These are phyloP conservation scores for Aureobasidium sp. DNA, from an alignment of 2,329 filamentous ascomycete species.

Conservation along the genomic window DNA sequence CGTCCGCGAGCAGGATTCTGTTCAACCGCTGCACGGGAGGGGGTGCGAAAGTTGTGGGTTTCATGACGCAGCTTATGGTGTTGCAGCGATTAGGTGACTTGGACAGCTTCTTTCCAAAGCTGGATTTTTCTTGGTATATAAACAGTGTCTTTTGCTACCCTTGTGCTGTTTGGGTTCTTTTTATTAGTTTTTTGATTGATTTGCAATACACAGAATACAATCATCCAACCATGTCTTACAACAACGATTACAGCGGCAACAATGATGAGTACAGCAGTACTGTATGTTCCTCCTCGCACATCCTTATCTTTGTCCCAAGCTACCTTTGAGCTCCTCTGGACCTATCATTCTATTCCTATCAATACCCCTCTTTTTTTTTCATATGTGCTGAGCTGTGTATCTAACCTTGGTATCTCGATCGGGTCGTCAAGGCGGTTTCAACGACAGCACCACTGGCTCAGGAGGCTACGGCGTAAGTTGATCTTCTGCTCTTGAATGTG, in stretches of 20 bases:
- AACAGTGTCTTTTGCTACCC: no score
- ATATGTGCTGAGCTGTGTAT: not conserved
- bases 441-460: not conserved
- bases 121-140: no score
- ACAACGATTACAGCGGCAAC: slow-evolving; percentile 4
- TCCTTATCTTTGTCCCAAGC: not conserved
- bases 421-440: slow-evolving; percentile 3
- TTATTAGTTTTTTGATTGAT: not conserved
- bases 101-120: no score
- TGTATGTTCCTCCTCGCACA: not conserved
- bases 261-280: slow-evolving; percentile 8
- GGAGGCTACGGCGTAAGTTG: not conserved
- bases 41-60: not conserved
- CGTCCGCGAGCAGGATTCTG: not conserved
- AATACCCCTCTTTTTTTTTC: not conserved
- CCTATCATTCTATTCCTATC: not conserved
- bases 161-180: not conserved
- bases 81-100: not conserved
- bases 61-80: not conserved
- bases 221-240: slow-evolving; percentile 6
- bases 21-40: not conserved
- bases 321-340: not conserved
- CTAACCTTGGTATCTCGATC: not conserved
- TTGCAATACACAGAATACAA: not conserved
- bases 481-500: not conserved